Percentiles rank a stretch among this genome's conserved stretches.
Evolutionary conservation across 306 rosid genomes (phyloP).

Genomic region (Urtica urens): DNA sequence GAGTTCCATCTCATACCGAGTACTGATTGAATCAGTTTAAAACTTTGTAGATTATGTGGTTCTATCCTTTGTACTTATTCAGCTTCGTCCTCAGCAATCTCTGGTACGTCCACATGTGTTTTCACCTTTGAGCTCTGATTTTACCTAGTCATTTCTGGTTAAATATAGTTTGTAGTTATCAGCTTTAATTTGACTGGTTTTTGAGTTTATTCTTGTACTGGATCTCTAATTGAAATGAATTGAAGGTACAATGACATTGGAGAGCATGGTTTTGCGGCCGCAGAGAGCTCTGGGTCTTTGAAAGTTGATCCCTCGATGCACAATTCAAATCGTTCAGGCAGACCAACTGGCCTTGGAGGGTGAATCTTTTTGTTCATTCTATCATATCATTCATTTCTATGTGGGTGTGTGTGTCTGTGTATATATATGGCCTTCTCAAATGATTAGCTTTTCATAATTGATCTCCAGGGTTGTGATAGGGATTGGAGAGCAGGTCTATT

Average conservation of each 20-base stretch:
- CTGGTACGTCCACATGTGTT: conserved; percentile 40
- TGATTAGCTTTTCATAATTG: conserved; percentile 18
- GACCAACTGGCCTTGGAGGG: conserved; percentile 72
- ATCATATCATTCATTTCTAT: conserved; percentile 5
- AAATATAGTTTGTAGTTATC: too few relatives aligned
- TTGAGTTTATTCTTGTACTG: conserved; percentile 1
- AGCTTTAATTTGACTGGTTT: too few relatives aligned
- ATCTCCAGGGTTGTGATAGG: conserved; percentile 65
- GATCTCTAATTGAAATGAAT: conserved; percentile 8
- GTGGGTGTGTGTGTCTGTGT: not conserved
- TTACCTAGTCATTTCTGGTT: too few relatives aligned
- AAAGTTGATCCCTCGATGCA: conserved; percentile 26
- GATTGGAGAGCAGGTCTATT: conserved; percentile 69
- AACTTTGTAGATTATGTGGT: conserved; percentile 64
- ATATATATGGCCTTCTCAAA: not conserved
- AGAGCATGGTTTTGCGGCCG: conserved; percentile 74
- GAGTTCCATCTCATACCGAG: not conserved
- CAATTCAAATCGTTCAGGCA: conserved; percentile 27
- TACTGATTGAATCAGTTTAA: conserved; percentile 8
- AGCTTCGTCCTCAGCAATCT: conserved; percentile 72
- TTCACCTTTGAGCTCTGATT: not conserved
- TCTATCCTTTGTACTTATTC: conserved; percentile 71
- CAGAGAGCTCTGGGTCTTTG: conserved; percentile 43
- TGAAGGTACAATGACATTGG: conserved; percentile 95
- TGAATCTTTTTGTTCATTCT: conserved; percentile 22